These are phyloP conservation scores for Fusarium dlaminii DNA, from an alignment of 2,329 filamentous ascomycete species.

Conservation along the genomic window DNA sequence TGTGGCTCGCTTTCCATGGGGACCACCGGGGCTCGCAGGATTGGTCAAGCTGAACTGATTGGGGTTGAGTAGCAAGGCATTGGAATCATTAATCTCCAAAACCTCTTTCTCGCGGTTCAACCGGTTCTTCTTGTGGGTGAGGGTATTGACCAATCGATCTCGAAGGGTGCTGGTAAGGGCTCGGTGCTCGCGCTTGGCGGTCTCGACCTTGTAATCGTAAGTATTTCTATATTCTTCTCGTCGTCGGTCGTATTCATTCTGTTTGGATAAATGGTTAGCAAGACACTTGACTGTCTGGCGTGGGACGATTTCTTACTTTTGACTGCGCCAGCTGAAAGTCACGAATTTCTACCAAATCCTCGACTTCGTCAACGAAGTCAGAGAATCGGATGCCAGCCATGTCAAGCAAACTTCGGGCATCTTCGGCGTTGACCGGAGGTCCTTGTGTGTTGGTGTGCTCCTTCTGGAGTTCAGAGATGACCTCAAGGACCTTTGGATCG, in stretches of 20 bases:
- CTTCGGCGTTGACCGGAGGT: conserved; percentile 51
- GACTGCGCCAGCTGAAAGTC: conserved; percentile 85
- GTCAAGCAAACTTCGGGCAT: conserved; percentile 67
- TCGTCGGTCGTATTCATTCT: conserved; percentile 73
- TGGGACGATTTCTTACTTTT: conserved; percentile 68
- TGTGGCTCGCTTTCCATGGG: conserved; percentile 71
- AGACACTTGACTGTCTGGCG: not conserved
- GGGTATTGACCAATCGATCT: conserved; percentile 73
- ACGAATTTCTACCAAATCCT: conserved; percentile 86
- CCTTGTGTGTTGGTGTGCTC: conserved; percentile 60
- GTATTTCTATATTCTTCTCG: conserved; percentile 67
- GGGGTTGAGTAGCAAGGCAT: conserved; percentile 71
- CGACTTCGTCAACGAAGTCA: conserved; percentile 85
- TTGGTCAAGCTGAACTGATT: conserved; percentile 74
- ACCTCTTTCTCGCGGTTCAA: conserved; percentile 74
- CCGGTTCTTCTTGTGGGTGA: conserved; percentile 71
- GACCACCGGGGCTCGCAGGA: conserved; percentile 70
- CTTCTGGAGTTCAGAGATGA: conserved; percentile 71
- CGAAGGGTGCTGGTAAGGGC: conserved; percentile 69
- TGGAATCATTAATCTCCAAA: conserved; percentile 73
- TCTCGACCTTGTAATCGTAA: conserved; percentile 69
- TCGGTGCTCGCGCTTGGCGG: conserved; percentile 69
- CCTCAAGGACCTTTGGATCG: conserved; percentile 74
- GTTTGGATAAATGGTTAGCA: conserved; percentile 27
- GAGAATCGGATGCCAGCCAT: conserved; percentile 87